Evolutionary conservation across 2,329 filamentous ascomycete species (phyloP).

Genomic region (Daldinia sp.): DNA sequence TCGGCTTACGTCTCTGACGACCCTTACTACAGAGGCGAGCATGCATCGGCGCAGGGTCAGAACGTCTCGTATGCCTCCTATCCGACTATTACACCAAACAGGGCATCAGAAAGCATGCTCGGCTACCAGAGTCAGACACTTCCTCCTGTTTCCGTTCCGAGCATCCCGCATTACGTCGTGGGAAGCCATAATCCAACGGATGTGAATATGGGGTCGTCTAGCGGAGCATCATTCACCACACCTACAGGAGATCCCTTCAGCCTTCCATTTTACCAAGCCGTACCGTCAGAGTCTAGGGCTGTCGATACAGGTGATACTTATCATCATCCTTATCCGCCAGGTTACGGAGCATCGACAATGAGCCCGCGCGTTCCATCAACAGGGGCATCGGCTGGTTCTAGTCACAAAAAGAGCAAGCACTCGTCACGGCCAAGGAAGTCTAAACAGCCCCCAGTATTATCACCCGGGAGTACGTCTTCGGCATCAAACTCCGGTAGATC

Average conservation of each 20-base stretch:
- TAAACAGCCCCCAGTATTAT: conserved; percentile 32
- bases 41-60: conserved; percentile 32
- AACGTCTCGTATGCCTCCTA: conserved; percentile 38
- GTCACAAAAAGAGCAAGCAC: conserved; percentile 35
- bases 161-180: conserved; percentile 34
- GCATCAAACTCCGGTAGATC: conserved; percentile 37
- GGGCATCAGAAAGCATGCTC: conserved; percentile 34
- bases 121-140: conserved; percentile 38
- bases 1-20: conserved; percentile 39
- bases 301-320: conserved; percentile 37
- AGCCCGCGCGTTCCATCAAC: conserved; percentile 36
- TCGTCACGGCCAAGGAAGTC: conserved; percentile 34
- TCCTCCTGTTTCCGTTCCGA: conserved; percentile 36
- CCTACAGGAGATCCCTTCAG: conserved; percentile 40
- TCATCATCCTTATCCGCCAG: conserved; percentile 40
- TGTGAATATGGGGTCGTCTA: conserved; percentile 39
- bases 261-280: conserved; percentile 38
- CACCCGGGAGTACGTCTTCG: conserved; percentile 34
- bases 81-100: conserved; percentile 24
- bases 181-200: conserved; percentile 38
- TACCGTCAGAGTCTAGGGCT: conserved; percentile 37
- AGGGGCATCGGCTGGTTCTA: conserved; percentile 24
- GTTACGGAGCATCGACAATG: conserved; percentile 34
- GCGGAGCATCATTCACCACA: conserved; percentile 35
- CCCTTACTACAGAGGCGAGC: conserved; percentile 37